A percentile compares a stretch with the other conserved stretches of the same genome.
phyloP scores from a whole-genome alignment of 352 stramenopile genomes.

The Pythium sukuiense region DNA sequence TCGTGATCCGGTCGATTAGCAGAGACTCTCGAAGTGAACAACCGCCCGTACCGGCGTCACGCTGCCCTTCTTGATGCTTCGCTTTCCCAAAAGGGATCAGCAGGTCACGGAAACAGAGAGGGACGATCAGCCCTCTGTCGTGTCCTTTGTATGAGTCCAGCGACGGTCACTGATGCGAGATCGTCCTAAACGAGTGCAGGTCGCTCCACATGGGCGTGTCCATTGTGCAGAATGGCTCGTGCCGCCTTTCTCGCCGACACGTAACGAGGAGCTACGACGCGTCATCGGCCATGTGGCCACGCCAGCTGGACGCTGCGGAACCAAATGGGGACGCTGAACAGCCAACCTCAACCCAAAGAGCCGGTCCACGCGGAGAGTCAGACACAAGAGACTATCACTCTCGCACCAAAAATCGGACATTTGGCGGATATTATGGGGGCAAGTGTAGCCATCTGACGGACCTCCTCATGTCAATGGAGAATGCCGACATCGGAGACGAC shows the following conservation, averaged over 20 bases:
- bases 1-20: neutral
- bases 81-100: neutral
- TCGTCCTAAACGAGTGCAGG: neutral
- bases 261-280: conserved; percentile 2
- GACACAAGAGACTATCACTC: neutral
- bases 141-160: neutral
- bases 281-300: neutral
- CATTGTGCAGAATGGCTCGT: neutral
- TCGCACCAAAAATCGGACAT: neutral
- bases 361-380: neutral
- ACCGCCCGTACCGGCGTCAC: neutral
- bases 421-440: neutral
- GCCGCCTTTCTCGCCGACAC: neutral
- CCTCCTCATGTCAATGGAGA: neutral
- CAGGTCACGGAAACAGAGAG: neutral
- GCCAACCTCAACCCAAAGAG: neutral
- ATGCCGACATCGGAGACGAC: neutral
- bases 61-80: neutral
- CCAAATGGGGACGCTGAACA: neutral
- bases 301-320: neutral
- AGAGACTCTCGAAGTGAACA: neutral
- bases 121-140: neutral
- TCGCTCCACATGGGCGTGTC: neutral
- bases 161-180: neutral
- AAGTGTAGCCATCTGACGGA: neutral